Base-by-base conservation (phyloP, 2,329 filamentous ascomycete species). In the Exophiala calicioides region DNA sequence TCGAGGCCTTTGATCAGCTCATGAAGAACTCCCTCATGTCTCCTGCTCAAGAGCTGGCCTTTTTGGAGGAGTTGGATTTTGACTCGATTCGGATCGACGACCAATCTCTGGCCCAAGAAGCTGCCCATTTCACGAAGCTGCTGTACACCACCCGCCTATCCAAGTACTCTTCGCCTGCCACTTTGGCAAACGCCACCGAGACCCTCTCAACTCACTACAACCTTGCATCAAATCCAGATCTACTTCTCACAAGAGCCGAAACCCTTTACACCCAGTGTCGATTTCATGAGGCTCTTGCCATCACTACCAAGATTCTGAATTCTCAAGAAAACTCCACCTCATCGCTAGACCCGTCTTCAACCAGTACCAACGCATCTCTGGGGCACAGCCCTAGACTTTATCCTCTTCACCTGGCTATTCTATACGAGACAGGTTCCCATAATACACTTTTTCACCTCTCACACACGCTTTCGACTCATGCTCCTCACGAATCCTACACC, bases 1-100 rank as follows among this genome's bases (percentile, higher is more conserved):
- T 95, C 64, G 93, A 98, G 68, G 93, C 93, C 0, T 97, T 98
- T 63, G 90, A 96, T 60, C 90, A 97, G 72, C 79, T 98, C 44
- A 96, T 97, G 84, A 89, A 90, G 71, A 98, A 98, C 70, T 88
- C 88, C 15, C 77, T 98, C 52, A 86, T 98, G 81, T 81, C 81
- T 16, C 90, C 90, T 0, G 84, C 88, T 26, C 90, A 96, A 67
- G 90, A 96, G 65, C 88, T 91, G 79, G 80, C 84, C 38, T 95
- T 96, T 53, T 77, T 96, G 32, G 85, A 93, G 57, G 88, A 86
- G 40, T 78, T 96, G 16, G 84, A 96, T 68, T 98, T 98, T 64
- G 90, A 95, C 65, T 82, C 85, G 15, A 85, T 97, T 53, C 76
- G 76, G 5, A 78, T 85, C 1, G 79, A 81, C 21, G 84, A 88